Evolutionary conservation across 1,139 yeast genomes (phyloP), one percentile per base, ranked within the genome.

Genomic region (Candida sp.): DNA sequence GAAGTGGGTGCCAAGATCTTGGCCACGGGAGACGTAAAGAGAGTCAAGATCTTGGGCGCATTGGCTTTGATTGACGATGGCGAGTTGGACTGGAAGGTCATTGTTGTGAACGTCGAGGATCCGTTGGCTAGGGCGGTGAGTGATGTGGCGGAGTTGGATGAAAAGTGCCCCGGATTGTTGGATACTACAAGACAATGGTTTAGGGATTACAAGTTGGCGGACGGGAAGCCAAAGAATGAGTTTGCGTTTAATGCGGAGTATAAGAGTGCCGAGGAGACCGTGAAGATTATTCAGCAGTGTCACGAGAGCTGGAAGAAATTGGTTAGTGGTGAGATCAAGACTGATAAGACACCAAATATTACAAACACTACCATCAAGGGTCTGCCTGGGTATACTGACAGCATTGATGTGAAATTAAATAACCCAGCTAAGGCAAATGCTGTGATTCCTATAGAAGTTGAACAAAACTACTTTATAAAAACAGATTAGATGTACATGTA

Each of bases 61-160:
- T 82, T 90, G 82, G 97, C 97, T 37, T 77, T 91, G 62, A 81
- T 91, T 60, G 97, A 91, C 66, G 97, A 90, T 69, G 97, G 97
- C 54, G 97, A 90, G 73, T 85, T 96, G 59, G 97, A 91, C 73
- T 91, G 97, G 97, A 91, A 91, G 72, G 84, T 91, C 50, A 83
- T 91, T 62, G 96, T 85, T 56, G 82, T 91, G 59, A 88, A 87
- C 64, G 76, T 81, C 49, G 78, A 82, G 54, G 97, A 91, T 67
- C 92, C 94, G 53, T 75, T 90, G 60, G 92, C 96, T 48, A 67
- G 83, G 44, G 84, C 87, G 67, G 71, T 90, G 56, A 76, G 84
- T 65, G 94, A 88, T 67, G 81, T 91, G 55, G 86, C 84, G 62
- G 96, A 90, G 65, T 90, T 91, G 53, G 86, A 81, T 63, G 78